These are phyloP conservation scores for Ceratocystis huliohia DNA, from an alignment of 2,329 filamentous ascomycete species.

Conservation along the genomic window DNA sequence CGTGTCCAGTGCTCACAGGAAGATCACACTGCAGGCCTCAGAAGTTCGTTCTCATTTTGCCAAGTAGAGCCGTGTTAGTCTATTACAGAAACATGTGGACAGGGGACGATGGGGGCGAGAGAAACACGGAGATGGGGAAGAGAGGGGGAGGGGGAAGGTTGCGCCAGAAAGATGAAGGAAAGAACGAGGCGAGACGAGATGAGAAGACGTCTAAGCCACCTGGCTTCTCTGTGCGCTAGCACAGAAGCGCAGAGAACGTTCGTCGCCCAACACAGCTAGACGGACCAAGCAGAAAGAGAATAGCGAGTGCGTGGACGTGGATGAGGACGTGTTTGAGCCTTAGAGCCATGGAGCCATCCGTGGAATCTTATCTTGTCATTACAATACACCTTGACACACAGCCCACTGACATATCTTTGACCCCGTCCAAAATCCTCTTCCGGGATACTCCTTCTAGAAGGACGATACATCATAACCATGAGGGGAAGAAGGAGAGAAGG, in stretches of 20 bases:
- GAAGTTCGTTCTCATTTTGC: not conserved
- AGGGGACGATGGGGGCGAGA: not conserved
- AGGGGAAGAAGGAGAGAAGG: not conserved
- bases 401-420: not conserved
- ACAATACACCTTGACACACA: constrained; percentile 2
- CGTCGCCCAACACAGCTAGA: not conserved
- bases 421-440: constrained; percentile 4
- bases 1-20: too few species aligned
- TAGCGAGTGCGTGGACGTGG: not conserved
- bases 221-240: not conserved
- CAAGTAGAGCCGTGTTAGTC: too few species aligned
- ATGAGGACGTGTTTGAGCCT: not conserved
- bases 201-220: not conserved
- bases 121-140: not conserved
- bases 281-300: not conserved
- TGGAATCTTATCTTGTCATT: not conserved
- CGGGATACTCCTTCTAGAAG: constrained; percentile 3
- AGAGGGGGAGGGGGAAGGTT: not conserved
- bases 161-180: too few species aligned
- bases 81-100: not conserved
- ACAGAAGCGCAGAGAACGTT: not conserved
- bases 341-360: not conserved
- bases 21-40: not conserved
- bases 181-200: not conserved
- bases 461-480: constrained; percentile 7